Percentiles rank a stretch among this genome's conserved stretches.
These are phyloP conservation scores for Orbilia javanica DNA, from an alignment of 2,329 filamentous ascomycete species.

Conservation along the genomic window DNA sequence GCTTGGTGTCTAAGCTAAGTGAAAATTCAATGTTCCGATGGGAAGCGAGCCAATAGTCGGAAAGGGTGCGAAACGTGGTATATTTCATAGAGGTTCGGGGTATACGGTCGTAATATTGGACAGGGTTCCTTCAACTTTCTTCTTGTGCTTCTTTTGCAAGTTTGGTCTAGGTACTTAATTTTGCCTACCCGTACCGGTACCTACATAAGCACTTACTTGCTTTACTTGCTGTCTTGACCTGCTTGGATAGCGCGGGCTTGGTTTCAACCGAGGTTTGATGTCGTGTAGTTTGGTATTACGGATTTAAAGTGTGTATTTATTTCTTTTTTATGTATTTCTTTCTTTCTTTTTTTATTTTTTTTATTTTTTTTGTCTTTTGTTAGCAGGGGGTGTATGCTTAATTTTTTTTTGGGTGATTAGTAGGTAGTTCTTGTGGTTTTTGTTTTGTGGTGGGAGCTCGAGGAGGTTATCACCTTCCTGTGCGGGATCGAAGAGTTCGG, in stretches of 20 bases:
- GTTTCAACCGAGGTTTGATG: background rate
- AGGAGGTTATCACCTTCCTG: constrained; percentile 33
- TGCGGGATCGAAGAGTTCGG: constrained; percentile 45
- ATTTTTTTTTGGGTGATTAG: background rate
- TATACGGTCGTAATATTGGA: background rate
- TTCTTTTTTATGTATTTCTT: background rate
- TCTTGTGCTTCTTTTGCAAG: no score
- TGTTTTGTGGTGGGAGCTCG: background rate
- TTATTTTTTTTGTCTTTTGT: no score
- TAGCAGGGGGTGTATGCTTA: no score
- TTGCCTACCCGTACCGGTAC: no score
- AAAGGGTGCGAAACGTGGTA: constrained; percentile 17
- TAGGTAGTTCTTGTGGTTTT: background rate
- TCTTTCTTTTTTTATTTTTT: background rate
- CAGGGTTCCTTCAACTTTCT: no score
- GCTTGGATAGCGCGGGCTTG: background rate
- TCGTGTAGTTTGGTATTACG: background rate
- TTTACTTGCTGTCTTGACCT: no score
- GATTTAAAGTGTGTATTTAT: background rate
- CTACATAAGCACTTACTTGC: no score
- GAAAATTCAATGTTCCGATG: background rate
- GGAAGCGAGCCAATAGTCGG: constrained; percentile 29
- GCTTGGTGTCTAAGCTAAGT: background rate
- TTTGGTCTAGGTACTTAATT: no score
- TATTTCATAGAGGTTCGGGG: background rate